Conservation (phyloP, 331 rosid genomes). For the Pyrus hybrid region DNA sequence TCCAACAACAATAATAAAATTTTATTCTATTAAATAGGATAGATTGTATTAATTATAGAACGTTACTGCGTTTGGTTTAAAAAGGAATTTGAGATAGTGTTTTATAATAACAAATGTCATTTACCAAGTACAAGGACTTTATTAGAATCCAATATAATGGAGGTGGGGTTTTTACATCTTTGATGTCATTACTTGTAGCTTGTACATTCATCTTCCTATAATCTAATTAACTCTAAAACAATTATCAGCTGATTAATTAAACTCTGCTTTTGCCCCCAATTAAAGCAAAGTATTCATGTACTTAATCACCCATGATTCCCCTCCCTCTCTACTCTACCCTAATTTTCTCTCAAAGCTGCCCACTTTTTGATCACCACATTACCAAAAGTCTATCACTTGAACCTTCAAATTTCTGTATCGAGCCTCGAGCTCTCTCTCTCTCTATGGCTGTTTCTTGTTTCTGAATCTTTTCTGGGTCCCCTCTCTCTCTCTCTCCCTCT, state of each 20-base stretch:
- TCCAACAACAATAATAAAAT: no score
- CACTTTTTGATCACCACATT: not conserved
- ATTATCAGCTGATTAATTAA: not conserved
- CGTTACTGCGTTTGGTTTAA: accelerated
- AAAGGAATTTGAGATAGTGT: not conserved
- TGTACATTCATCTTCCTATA: not conserved
- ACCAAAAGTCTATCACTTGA: not conserved
- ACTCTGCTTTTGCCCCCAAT: slow-evolving; percentile 10
- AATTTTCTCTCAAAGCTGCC: not conserved
- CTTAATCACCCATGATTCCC: not conserved
- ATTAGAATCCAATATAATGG: not conserved
- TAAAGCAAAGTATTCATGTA: slow-evolving; percentile 20
- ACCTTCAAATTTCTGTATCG: not conserved
- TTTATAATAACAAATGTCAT: not conserved
- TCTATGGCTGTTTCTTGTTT: not conserved
- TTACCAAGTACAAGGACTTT: not conserved
- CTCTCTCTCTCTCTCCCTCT: not conserved
- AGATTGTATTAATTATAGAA: accelerated
- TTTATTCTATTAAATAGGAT: no score
- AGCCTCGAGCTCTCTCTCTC: not conserved
- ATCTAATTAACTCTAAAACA: not conserved
- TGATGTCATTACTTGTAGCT: not conserved
- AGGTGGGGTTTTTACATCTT: not conserved
- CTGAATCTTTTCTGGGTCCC: slow-evolving; percentile 18
- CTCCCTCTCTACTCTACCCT: not conserved